Evolutionary conservation across 2,329 filamentous ascomycete genomes (phyloP).

Genomic region (Bipolaris gigantea): DNA sequence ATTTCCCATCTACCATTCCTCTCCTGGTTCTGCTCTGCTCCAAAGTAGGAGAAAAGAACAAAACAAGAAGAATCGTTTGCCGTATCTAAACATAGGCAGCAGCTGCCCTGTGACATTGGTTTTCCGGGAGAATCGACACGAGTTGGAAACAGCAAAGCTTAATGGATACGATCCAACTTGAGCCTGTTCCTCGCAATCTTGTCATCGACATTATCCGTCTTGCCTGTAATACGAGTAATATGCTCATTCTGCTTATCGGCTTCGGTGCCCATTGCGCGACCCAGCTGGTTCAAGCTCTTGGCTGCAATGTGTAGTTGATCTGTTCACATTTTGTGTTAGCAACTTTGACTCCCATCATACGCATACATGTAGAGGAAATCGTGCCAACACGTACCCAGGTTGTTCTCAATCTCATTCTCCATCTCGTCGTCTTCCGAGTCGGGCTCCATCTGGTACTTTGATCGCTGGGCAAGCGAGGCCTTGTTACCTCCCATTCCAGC

Average conservation of each 20-base stretch:
- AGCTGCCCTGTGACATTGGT: background rate
- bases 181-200: slow-evolving; percentile 78
- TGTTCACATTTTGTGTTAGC: background rate
- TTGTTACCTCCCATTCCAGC: slow-evolving; percentile 13
- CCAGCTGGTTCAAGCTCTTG: slow-evolving; percentile 71
- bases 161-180: slow-evolving; percentile 65
- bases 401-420: slow-evolving; percentile 52
- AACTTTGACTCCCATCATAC: no score
- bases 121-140: background rate
- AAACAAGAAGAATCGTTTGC: background rate
- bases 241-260: slow-evolving; percentile 76
- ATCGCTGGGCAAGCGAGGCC: slow-evolving; percentile 37
- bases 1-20: background rate
- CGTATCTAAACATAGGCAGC: background rate
- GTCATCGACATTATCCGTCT: slow-evolving; percentile 80
- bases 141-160: slow-evolving; percentile 12
- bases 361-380: background rate
- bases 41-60: background rate
- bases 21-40: background rate
- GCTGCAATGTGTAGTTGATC: slow-evolving; percentile 64
- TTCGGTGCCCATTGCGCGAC: slow-evolving; percentile 72
- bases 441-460: slow-evolving; percentile 42
- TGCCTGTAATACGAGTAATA: slow-evolving; percentile 75
- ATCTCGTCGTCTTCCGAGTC: slow-evolving; percentile 63
- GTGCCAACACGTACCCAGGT: slow-evolving; percentile 46